Base-by-base conservation (phyloP, 148 eudicot species). In the Amaranthus palmeri region DNA sequence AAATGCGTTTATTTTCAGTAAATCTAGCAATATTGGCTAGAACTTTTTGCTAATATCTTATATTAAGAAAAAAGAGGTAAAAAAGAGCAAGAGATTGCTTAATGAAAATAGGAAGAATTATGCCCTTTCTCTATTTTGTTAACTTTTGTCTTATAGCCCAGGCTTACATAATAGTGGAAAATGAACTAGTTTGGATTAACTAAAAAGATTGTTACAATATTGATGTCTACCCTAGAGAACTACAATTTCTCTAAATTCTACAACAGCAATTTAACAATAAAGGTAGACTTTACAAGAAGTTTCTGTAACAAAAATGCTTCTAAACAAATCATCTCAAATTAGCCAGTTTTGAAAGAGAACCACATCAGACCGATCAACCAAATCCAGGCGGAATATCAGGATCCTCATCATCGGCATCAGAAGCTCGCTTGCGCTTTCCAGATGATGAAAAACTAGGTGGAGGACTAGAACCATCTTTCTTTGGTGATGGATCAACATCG, bases 381-480 rank as follows among this genome's bases (percentile, higher is more conserved):
- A 93, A 93, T 47, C 96, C 98, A 13, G 96, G 96, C 69, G 98
- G 98, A 69, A 83, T 80, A 68, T 90, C 96, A 60, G 87, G 96
- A 63, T 90, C 98, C 53, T 93, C 96, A 67, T 88, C 89, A 9
- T 78, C 71, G 50, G 58, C 76, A 72, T 78, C 74, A 53, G 74
- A 65, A 43, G 70, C 78, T 69, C 82, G 72, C 71, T 79, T 76
- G 17, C 68, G 74, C 57, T 81, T 79, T 50, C 69, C 77, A 8
- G 42, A 75, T 13, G 71, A 63, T 10, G 78, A 70, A 72, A 75
- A 78, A 10, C 85, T 86, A 61, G 91, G 92, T 40, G 86, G 86
- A 7, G 81, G 76, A 54, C 74, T 75, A 58, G 61, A 61, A 42
- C 80, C 79, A 60, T 71, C 56, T 65, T 76, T 71, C 36, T 80